Percentiles rank a stretch among this genome's conserved stretches.
Conservation (phyloP, 108 stramenopile species). For the Cyclostephanos tholiformis region DNA sequence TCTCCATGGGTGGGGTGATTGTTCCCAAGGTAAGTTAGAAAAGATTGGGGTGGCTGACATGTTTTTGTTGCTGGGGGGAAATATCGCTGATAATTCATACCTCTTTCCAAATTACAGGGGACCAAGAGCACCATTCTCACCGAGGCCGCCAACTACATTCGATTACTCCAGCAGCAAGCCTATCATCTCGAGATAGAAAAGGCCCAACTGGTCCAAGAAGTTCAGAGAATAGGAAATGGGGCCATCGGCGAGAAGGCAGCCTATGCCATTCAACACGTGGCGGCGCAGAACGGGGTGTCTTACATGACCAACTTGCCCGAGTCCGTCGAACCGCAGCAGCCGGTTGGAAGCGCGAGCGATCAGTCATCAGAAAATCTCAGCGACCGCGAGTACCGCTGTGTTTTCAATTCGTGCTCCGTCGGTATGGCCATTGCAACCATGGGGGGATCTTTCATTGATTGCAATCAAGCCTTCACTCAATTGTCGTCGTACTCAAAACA, state of each 20-base stretch:
- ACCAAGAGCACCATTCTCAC: conserved; percentile 88
- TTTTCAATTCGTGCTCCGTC: conserved; percentile 84
- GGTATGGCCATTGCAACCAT: conserved; percentile 91
- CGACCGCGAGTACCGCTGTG: conserved; percentile 74
- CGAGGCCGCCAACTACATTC: conserved; percentile 89
- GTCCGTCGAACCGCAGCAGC: conserved; percentile 39
- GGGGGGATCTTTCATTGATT: conserved; percentile 90
- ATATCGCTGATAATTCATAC: conserved; percentile 1
- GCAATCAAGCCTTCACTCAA: conserved; percentile 79
- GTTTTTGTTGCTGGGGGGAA: background rate
- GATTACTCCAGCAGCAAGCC: conserved; percentile 85
- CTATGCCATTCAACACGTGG: conserved; percentile 76
- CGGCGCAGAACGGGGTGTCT: conserved; percentile 86
- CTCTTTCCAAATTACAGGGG: conserved; percentile 44
- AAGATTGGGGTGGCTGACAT: background rate
- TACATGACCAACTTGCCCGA: conserved; percentile 76
- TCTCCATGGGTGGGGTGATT: conserved; percentile 83
- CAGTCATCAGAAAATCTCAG: conserved; percentile 59
- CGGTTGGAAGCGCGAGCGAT: conserved; percentile 69
- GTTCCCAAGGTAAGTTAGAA: conserved; percentile 69
- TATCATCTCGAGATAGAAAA: conserved; percentile 82
- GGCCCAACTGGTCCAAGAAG: conserved; percentile 75
- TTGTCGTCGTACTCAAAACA: conserved; percentile 73
- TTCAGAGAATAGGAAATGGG: conserved; percentile 83
- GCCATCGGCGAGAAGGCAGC: conserved; percentile 81